Evolutionary conservation across 1,139 yeast species (phyloP), one percentile per base, ranked within the genome.

Genomic region (Taphrina confusa): DNA sequence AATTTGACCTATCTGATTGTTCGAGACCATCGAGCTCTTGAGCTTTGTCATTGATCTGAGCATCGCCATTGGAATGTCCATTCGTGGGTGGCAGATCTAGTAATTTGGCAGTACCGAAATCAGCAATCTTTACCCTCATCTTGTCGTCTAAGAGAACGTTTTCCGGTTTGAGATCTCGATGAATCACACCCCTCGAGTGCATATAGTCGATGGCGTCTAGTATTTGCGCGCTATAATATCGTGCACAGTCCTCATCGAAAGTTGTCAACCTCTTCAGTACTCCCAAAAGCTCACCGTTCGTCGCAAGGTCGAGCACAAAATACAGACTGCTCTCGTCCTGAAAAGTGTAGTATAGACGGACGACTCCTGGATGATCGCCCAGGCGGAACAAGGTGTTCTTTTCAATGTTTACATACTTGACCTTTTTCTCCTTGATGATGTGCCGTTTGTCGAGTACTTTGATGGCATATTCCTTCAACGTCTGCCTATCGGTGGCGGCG

Each of bases 91-190:
- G 67, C 25, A 59, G n/a, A 12, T 60, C 83, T 56, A 92, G 74
- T 33, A 94, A 74, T 71, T 90, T 91, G 1, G 98, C 98, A 0
- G 98, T 94, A 25, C 99, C 99, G 73, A 94, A 94, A 73, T 94
- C 99, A n/a, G 98, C 92, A 60, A 94, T 81, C 72, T 90, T 90
- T 62, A 92, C 78, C 65, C 87, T 83, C 82, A 87, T 84, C 62
- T 87, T 84, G 63, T 80, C 79, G 67, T 91, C 95, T 59, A 94
- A 82, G 65, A 92, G 75, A 45, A 76, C 74, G 65, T 92, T 92
- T 69, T 92, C 99, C 0, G 99, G 99, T 73, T 92, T 92, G 66
- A 92, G 78, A 72, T 92, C 99, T 65, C 99, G 81, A 71, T 92
- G 99, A 49, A 92, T 83, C 18, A 94, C 87, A 9, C 98, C 98